These are phyloP conservation scores for Beauveria caledonica DNA, from an alignment of 2,329 filamentous ascomycete species.

Conservation along the genomic window DNA sequence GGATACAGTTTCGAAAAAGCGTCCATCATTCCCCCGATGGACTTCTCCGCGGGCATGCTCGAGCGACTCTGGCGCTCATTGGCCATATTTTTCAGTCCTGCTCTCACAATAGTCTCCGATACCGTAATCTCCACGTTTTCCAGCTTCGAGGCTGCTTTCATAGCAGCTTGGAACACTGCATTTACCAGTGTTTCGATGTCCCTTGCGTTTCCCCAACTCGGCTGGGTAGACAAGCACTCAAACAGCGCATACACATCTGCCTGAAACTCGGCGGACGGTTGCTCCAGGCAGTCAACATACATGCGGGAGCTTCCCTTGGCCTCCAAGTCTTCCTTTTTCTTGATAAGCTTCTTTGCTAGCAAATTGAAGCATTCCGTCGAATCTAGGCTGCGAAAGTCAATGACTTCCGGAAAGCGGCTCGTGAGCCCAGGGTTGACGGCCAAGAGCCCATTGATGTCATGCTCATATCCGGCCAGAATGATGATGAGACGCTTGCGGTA, in stretches of 20 bases:
- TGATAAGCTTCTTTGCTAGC: neutral
- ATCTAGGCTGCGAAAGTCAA: neutral
- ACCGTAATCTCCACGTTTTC: neutral
- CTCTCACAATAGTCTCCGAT: neutral
- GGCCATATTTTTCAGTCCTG: neutral
- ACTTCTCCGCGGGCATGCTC: neutral
- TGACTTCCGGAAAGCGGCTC: constrained; percentile 46
- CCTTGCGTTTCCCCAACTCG: neutral
- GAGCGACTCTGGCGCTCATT: neutral
- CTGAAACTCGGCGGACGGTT: neutral
- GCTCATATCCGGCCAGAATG: constrained; percentile 61
- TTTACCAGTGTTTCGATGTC: neutral
- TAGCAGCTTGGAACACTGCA: neutral
- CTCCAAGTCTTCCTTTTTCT: neutral
- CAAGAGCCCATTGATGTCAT: constrained; percentile 57
- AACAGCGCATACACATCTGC: neutral
- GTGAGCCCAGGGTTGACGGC: constrained; percentile 53
- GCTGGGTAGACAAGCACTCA: neutral
- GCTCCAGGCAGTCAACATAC: neutral
- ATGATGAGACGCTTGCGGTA: constrained; percentile 54
- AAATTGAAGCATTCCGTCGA: neutral
- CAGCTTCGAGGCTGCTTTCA: neutral
- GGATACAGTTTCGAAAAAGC: neutral
- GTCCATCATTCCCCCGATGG: neutral
- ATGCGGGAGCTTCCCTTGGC: neutral